Conservation (phyloP, 2,329 filamentous ascomycete species). For the Calonectria naviculata region DNA sequence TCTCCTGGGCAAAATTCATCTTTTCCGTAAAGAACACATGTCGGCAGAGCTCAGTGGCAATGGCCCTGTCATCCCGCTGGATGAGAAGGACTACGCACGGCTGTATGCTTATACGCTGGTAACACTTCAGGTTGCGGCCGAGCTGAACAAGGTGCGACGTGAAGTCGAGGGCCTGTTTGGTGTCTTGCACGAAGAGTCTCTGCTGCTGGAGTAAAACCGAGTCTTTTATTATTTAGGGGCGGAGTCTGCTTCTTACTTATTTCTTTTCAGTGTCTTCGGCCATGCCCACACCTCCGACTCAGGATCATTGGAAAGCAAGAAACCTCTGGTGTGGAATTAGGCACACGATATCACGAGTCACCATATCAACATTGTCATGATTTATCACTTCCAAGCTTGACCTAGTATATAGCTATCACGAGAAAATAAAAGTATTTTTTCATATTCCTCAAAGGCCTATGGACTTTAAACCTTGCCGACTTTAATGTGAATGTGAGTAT, state of each 20-base stretch:
- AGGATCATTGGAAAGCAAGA: not conserved
- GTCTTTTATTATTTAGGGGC: not conserved
- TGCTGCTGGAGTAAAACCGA: slow-evolving; percentile 62
- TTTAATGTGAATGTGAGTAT: no score
- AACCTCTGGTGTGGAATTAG: not conserved
- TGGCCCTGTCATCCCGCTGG: slow-evolving; percentile 53
- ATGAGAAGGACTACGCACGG: slow-evolving; percentile 87
- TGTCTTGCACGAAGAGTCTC: slow-evolving; percentile 68
- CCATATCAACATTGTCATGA: not conserved
- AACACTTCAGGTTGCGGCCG: slow-evolving; percentile 73
- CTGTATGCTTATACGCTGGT: slow-evolving; percentile 89
- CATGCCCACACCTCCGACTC: no score
- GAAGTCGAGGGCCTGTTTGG: slow-evolving; percentile 74
- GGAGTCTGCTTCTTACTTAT: slow-evolving; percentile 13
- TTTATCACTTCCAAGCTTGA: not conserved
- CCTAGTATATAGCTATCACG: not conserved
- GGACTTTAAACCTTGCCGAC: no score
- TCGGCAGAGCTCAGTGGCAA: slow-evolving; percentile 41
- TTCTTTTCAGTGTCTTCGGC: not conserved
- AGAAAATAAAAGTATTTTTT: not conserved
- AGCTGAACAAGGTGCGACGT: slow-evolving; percentile 68
- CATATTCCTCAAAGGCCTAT: no score
- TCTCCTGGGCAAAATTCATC: slow-evolving; percentile 87
- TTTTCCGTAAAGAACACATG: slow-evolving; percentile 79
- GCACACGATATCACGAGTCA: not conserved